A percentile compares a stretch with the other conserved stretches of the same genome.
These are phyloP conservation scores for Omphalea diandra DNA, from an alignment of 441 rosid species.

Conservation along the genomic window DNA sequence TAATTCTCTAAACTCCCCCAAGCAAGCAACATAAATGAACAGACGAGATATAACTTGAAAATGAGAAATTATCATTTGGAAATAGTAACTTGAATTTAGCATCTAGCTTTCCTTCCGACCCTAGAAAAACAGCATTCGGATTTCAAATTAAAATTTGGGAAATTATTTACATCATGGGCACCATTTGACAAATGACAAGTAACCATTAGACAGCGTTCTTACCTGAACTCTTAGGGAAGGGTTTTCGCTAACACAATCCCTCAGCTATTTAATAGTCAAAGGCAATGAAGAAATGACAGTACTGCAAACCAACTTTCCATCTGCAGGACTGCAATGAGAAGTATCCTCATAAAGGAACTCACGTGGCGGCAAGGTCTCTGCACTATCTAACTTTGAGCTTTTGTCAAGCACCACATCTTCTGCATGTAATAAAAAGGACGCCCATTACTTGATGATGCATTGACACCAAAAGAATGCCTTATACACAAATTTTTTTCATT, in stretches of 20 bases:
- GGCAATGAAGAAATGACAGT: constrained; percentile 77
- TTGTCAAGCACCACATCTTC: constrained; percentile 41
- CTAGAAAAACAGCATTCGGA: constrained; percentile 4
- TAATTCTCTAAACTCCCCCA: not conserved
- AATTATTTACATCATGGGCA: not conserved
- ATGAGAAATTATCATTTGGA: constrained; percentile 21
- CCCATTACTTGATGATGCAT: not conserved
- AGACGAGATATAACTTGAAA: not conserved
- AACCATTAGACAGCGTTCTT: constrained; percentile 5
- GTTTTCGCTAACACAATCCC: constrained; percentile 68
- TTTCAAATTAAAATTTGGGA: not conserved
- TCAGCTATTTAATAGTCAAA: constrained; percentile 74
- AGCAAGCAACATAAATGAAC: not conserved
- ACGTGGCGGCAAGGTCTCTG: constrained; percentile 40
- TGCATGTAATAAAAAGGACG: not conserved
- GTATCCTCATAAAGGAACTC: constrained; percentile 53
- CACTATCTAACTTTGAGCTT: constrained; percentile 28
- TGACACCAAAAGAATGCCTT: not conserved
- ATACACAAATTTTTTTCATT: not conserved
- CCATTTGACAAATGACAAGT: not conserved
- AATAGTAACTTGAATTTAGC: constrained; percentile 30
- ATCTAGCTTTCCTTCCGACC: not conserved
- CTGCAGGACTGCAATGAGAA: constrained; percentile 39
- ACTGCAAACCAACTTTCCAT: constrained; percentile 41
- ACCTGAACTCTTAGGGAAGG: constrained; percentile 73